Percentiles rank a stretch among this genome's conserved stretches.
These are phyloP conservation scores for Talaromyces trachyspermus DNA, from an alignment of 495 filamentous ascomycete genomes.

Conservation along the genomic window DNA sequence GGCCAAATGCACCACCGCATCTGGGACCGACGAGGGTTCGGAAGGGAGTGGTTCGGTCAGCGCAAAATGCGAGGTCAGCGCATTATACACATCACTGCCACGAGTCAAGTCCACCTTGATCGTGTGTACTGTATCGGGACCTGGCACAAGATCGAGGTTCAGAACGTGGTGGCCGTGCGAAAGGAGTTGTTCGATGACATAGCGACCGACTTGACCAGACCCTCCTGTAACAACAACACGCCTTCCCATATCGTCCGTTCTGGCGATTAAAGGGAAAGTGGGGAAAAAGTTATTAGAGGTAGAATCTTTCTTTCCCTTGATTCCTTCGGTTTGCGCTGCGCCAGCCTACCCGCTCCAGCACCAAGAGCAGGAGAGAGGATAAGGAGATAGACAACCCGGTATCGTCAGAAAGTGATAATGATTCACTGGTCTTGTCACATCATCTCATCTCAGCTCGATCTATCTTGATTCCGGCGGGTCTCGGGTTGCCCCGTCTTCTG, in stretches of 20 bases:
- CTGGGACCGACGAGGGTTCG: slow-evolving; percentile 33
- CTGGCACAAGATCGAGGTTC: slow-evolving; percentile 43
- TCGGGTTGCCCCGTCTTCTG: too few species aligned
- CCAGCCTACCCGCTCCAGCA: neutral
- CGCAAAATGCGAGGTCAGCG: slow-evolving; percentile 49
- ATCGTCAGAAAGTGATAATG: neutral
- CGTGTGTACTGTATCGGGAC: slow-evolving; percentile 36
- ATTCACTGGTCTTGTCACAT: neutral
- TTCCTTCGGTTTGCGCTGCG: neutral
- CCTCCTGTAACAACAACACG: slow-evolving; percentile 50
- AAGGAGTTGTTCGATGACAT: slow-evolving; percentile 43
- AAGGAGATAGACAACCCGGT: neutral
- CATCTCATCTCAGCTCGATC: neutral
- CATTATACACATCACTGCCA: slow-evolving; percentile 52
- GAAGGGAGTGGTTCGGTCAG: slow-evolving; percentile 39
- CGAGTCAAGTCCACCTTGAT: slow-evolving; percentile 52
- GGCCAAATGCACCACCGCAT: slow-evolving; percentile 56
- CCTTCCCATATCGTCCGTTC: slow-evolving; percentile 26
- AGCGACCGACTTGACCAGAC: slow-evolving; percentile 45
- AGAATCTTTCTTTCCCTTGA: neutral
- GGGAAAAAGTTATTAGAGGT: too few species aligned
- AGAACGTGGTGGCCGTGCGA: slow-evolving; percentile 42
- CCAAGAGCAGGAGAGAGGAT: neutral
- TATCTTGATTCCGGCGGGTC: too few species aligned
- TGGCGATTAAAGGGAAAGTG: neutral